These are phyloP conservation scores for Colletotrichum tamarilloi DNA, from an alignment of 2,329 filamentous ascomycete species.

Conservation along the genomic window DNA sequence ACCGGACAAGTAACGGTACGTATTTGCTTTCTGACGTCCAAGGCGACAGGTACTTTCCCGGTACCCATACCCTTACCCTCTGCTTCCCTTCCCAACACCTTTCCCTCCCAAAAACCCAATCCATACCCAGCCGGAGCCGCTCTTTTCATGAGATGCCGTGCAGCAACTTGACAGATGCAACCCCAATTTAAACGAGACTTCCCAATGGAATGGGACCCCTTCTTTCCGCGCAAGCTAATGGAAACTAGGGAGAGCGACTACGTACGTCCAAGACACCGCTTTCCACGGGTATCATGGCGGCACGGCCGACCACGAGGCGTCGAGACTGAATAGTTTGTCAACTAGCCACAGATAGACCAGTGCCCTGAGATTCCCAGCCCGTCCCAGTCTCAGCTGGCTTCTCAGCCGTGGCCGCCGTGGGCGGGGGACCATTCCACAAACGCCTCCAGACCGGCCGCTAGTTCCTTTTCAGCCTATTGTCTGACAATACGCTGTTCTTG, in stretches of 20 bases:
- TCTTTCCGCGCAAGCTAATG: constrained; percentile 25
- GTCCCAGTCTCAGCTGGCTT: constrained; percentile 16
- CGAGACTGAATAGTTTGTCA: background rate
- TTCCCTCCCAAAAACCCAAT: background rate
- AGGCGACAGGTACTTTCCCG: background rate
- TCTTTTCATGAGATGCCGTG: constrained; percentile 11
- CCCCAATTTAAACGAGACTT: constrained; percentile 33
- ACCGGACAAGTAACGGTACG: constrained; percentile 7
- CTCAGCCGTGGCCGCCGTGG: background rate
- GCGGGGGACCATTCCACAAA: background rate
- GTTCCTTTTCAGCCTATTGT: background rate
- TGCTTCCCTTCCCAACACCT: background rate
- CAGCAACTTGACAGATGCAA: constrained; percentile 16
- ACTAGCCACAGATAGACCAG: background rate
- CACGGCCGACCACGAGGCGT: constrained; percentile 9
- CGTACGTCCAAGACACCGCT: constrained; percentile 15
- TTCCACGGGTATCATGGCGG: background rate
- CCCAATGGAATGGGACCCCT: constrained; percentile 23
- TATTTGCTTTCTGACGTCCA: background rate
- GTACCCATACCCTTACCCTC: constrained; percentile 8
- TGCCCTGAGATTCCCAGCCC: background rate
- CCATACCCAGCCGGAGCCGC: background rate
- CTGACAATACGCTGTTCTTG: background rate
- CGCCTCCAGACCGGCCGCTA: constrained; percentile 8
- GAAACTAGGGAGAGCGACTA: constrained; percentile 21